These are phyloP conservation scores for Venturia effusa DNA, from an alignment of 2,329 filamentous ascomycete genomes.

Conservation along the genomic window DNA sequence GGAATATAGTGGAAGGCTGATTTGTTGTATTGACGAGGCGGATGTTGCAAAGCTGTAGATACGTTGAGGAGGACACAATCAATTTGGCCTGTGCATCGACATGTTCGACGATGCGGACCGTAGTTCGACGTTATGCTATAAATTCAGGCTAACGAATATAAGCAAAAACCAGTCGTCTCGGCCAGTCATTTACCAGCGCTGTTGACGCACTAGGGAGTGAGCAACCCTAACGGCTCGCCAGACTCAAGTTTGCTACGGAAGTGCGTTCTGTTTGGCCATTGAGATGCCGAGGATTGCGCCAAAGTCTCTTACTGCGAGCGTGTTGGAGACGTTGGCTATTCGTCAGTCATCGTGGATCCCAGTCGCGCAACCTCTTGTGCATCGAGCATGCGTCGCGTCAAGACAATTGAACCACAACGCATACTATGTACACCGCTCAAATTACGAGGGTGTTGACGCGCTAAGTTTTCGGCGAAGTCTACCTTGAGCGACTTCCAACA, in stretches of 20 bases:
- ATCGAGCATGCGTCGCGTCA: neutral
- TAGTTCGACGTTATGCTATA: neutral
- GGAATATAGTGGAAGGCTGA: neutral
- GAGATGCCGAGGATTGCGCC: neutral
- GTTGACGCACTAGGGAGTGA: neutral
- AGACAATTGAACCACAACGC: neutral
- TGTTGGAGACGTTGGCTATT: neutral
- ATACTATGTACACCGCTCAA: neutral
- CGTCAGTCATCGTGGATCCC: neutral
- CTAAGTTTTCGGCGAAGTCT: neutral
- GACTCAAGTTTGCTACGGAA: neutral
- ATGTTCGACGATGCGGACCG: neutral
- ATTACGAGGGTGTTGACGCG: neutral
- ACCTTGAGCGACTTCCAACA: neutral
- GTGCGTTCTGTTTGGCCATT: neutral
- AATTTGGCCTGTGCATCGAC: neutral
- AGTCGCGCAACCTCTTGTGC: neutral
- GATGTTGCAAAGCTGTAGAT: neutral
- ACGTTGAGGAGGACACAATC: neutral
- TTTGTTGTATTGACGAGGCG: neutral
- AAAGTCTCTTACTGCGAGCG: neutral
- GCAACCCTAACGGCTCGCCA: constrained; percentile 1
- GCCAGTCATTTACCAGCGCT: neutral
- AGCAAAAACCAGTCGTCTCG: neutral
- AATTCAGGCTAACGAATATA: neutral